A percentile compares a stretch with the other conserved stretches of the same genome.
These are phyloP conservation scores for Mesembryanthemum crystallinum DNA, from an alignment of 148 eudicot genomes.

Conservation along the genomic window DNA sequence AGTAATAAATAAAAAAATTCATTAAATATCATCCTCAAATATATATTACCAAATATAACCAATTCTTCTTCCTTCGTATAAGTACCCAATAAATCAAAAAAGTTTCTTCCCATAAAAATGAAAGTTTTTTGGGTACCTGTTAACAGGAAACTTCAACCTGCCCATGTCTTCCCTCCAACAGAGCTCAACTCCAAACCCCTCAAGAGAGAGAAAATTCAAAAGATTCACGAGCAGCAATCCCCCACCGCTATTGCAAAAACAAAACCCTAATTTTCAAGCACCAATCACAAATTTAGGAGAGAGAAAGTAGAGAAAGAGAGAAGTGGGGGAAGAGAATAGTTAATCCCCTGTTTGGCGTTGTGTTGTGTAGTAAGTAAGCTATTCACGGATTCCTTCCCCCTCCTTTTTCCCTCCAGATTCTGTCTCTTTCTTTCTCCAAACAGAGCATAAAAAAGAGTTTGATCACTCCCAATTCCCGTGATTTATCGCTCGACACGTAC, in stretches of 20 bases:
- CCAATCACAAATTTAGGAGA: not conserved
- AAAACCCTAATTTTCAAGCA: not conserved
- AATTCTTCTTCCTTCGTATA: no score
- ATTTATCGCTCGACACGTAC: constrained; percentile 23
- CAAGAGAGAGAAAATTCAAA: not conserved
- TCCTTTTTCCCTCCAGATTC: not conserved
- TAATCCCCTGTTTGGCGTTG: not conserved
- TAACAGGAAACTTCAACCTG: not conserved
- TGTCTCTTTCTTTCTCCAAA: not conserved
- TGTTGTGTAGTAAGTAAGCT: not conserved
- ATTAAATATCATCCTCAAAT: not conserved
- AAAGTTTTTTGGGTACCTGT: not conserved
- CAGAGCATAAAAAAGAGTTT: not conserved
- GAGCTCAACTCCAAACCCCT: not conserved
- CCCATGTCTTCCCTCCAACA: not conserved
- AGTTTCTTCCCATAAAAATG: no score
- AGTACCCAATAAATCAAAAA: not conserved
- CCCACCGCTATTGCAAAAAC: not conserved
- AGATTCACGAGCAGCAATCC: not conserved
- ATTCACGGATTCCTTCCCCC: not conserved
- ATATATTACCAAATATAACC: not conserved
- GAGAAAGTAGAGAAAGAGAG: not conserved
- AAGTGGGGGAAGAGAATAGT: not conserved
- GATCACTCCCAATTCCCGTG: constrained; percentile 18
- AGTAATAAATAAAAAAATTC: no score